These are phyloP conservation scores for Vitellaria paradoxa DNA, from an alignment of 179 eudicot genomes.

Conservation along the genomic window DNA sequence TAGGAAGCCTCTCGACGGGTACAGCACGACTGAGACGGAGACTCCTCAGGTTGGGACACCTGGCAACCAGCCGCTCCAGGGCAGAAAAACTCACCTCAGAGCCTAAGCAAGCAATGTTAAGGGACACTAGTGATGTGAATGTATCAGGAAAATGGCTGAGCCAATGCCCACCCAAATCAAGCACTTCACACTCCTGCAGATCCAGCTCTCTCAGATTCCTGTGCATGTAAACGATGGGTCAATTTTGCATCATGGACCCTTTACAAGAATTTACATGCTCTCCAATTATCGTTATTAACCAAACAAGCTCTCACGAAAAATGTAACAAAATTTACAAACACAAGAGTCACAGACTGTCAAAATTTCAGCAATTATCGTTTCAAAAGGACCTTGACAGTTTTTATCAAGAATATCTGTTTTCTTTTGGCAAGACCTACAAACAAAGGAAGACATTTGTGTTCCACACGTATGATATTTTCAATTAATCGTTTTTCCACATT, in stretches of 20 bases:
- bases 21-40: constrained; percentile 79
- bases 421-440: background rate
- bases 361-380: background rate
- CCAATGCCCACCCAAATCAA: constrained; percentile 89
- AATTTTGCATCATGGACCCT: background rate
- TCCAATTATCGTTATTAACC: background rate
- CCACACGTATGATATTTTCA: background rate
- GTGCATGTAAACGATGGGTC: constrained; percentile 13
- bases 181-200: constrained; percentile 87
- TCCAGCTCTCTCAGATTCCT: constrained; percentile 82
- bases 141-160: constrained; percentile 83
- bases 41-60: constrained; percentile 71
- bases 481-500: background rate
- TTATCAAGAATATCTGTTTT: background rate
- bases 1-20: constrained; percentile 73
- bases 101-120: constrained; percentile 69
- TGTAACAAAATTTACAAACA: background rate
- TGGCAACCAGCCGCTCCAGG: constrained; percentile 70
- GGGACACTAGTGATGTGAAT: constrained; percentile 69
- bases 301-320: background rate
- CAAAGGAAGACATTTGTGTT: background rate
- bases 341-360: background rate
- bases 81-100: constrained; percentile 73
- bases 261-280: background rate
- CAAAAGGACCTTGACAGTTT: background rate